Evolutionary conservation across 805 yeast species (phyloP), one percentile per base, ranked within the genome.

Genomic region (Starmerella etchellsii): DNA sequence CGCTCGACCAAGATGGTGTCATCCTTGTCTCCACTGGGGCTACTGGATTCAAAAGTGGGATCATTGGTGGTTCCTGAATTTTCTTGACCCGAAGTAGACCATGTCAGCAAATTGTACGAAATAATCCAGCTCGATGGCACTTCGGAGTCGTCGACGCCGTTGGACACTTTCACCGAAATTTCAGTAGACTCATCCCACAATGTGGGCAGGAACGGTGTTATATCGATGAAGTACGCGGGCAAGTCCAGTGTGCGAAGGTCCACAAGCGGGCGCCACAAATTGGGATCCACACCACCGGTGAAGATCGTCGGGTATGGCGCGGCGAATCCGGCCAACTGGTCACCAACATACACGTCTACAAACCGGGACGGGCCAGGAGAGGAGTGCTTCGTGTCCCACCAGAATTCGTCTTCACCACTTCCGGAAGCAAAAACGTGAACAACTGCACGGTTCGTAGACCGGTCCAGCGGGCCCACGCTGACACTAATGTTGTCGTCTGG

Each of bases 281-380:
- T 67, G 1, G 95, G 94, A 1, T 85, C 71, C 26, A 76, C 61
- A 2, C 94, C 94, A 6, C 94, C 94, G 1, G 94, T 75, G 61
- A 68, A 84, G 14, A 84, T 69, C 7, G 76, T 72, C 1, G 88
- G 87, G 49, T 71, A 74, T 2, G 94, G 93, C 21, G 75, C 64
- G 23, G 70, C 70, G 3, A 75, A 62, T 2, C 78, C 78, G 7
- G 82, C 70, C 37, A 78, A 67, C 21, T 65, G 50, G 24, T 71
- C 82, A 49, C 76, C 69, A 34, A 78, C 61, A 47, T 65, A 77
- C 4, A 81, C 73, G 49, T 78, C 74, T 14, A 81, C 65, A 21
- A 74, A 64, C 42, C 95, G 69, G 55, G 24, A 48, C 15, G 55
- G 53, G 6, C 54, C 53, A 8, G 49, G 38, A 4, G 18, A 4